Base-by-base conservation (phyloP, 2,329 filamentous ascomycete genomes). In the Sclerotinia minor region DNA sequence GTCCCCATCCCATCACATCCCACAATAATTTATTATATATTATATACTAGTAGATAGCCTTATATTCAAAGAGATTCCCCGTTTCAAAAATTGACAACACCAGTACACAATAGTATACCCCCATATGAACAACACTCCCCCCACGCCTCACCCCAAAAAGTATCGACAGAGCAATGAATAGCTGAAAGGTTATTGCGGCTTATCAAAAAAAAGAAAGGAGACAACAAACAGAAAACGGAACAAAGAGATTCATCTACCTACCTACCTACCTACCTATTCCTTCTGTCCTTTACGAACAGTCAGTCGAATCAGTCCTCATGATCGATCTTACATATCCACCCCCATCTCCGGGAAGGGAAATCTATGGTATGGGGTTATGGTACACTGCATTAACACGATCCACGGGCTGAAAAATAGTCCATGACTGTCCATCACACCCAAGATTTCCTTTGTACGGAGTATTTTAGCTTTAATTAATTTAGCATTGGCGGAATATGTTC, bases 131-230 rank as follows among this genome's bases (percentile, higher is more conserved):
- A n/a, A n/a, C n/a, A n/a, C n/a, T n/a, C n/a, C n/a, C n/a, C n/a
- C n/a, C n/a, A n/a, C 32, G 5, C 5, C 32, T 6, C 32, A 7
- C 32, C 32, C 35, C 35, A 35, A 35, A 35, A 35, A 9, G 35
- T 32, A 54, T 54, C 26, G 6, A 35, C 13, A 3, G 7, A 19
- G 26, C 29, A 54, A 54, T 15, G 19, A n/a, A 54, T 35, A 19
- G 55, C 41, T 45, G 41, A 45, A 45, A 59, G 55, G 38, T 59
- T 29, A 32, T 41, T 21, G 41, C 17, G 55, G 55, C 55, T 59
- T 29, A 15, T 45, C 15, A 3, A 5, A 45, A 21, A 58, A 29
- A 17, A 17, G 29, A 29, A 17, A 5, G 29, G 17, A 24, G 8
- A 50, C 21, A 50, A 52, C 24, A 15, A 29, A 54, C 15, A 17